Percentiles rank a stretch among this genome's conserved stretches.
phyloP scores from a whole-genome alignment of 2,329 filamentous ascomycete species.

The Microdochium nivale region DNA sequence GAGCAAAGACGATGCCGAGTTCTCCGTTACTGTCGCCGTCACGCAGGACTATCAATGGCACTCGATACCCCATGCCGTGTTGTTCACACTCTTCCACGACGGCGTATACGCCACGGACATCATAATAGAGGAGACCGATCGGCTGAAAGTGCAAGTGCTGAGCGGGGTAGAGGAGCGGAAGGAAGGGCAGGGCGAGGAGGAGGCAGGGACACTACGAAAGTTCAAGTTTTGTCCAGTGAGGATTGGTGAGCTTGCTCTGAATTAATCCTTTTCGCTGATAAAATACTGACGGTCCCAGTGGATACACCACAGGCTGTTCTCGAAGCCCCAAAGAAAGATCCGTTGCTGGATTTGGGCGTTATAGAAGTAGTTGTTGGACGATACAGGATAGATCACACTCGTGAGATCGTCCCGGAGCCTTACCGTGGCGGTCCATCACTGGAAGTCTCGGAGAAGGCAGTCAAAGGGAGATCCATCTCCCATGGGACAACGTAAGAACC shows the following conservation, averaged over 20 bases:
- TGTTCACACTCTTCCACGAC: constrained; percentile 11
- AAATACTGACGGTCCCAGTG: no score
- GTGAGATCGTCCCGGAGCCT: no score
- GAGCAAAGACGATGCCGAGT: constrained; percentile 15
- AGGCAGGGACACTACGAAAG: constrained; percentile 17
- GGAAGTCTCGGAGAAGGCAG: background rate
- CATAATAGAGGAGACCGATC: background rate
- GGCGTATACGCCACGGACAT: constrained; percentile 9
- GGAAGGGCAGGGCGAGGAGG: constrained; percentile 8
- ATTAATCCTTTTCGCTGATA: no score
- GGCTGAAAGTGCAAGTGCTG: constrained; percentile 7
- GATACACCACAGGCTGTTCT: no score
- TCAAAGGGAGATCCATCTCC: background rate
- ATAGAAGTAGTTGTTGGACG: no score
- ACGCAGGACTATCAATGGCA: constrained; percentile 19
- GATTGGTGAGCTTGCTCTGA: no score
- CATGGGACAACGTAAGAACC: background rate
- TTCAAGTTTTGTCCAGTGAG: constrained; percentile 7
- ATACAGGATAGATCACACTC: no score
- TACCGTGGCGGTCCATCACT: background rate
- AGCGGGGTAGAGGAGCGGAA: background rate
- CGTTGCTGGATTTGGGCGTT: no score
- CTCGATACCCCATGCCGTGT: constrained; percentile 11
- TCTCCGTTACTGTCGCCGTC: constrained; percentile 12
- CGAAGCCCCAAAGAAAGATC: no score